Base-by-base conservation (phyloP, 495 filamentous ascomycete genomes). In the Oidiodendron maius region DNA sequence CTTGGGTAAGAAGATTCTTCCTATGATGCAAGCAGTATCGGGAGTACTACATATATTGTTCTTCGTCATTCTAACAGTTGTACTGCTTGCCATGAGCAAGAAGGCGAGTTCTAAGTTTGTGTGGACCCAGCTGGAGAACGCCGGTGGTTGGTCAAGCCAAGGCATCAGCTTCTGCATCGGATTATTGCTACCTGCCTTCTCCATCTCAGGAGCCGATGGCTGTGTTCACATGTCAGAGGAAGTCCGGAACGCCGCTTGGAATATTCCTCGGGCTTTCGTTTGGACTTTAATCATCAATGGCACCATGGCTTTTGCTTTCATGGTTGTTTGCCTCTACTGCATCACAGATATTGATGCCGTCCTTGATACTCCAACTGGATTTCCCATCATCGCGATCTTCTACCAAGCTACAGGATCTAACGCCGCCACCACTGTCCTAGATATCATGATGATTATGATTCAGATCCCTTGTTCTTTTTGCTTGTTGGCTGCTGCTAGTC, bases 361-460 rank as follows among this genome's bases (percentile, higher is more conserved):
- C 1, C 23, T 71, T 1, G 48, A 44, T 4, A 61, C 57, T 6
- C 48, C 67, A 3, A 75, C 74, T 4, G 65, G 68, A 20, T 72
- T 68, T 26, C 70, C 75, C 1, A 71, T 80, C 55, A 75, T 79
- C 50, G 58, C 70, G 46, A 72, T 79, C 49, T 71, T 66, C 58
- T 70, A 69, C 56, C 59, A 71, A 51, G 71, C 74, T 6, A 77
- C 49, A 13, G 40, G 40, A 26, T 61, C 55, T 16, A 62, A 65
- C 18, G 43, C 59, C 9, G 72, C 67, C 1, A 65, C 71, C 1
- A 72, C 56, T 28, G 51, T 63, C 9, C 64, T 76, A 61, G 59
- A 69, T 4, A 13, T 12, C 10, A 12, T 72, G 15, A 57, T 75
- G 30, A 61, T 64, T 15, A 56, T 71, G 32, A 60, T 70, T 5